Percentiles rank a stretch among this genome's conserved stretches.
Evolutionary conservation across 108 stramenopile species (phyloP).

Genomic region (Conticribra weissflogii): DNA sequence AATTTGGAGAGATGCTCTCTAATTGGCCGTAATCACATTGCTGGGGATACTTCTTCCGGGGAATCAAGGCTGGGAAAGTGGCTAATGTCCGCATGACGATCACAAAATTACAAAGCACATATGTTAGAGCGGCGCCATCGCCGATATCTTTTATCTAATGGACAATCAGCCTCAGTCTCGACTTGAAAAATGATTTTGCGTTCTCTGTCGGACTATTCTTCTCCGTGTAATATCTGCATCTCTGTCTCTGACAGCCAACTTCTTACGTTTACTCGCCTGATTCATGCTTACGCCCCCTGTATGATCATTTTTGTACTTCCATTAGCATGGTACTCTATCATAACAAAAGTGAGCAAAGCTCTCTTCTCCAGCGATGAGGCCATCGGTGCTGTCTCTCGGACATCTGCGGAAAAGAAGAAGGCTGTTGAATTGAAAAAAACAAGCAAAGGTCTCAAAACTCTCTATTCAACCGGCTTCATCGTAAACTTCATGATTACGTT

Average conservation of each 20-base stretch:
- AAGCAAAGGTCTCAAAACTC: constrained; percentile 64
- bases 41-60: too few species aligned
- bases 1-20: too few species aligned
- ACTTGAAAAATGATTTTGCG: neutral
- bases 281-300: too few species aligned
- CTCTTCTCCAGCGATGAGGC: constrained; percentile 70
- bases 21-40: too few species aligned
- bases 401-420: constrained; percentile 85
- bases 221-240: constrained; percentile 10
- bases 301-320: neutral
- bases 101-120: too few species aligned
- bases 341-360: constrained; percentile 60
- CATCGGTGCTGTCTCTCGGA: constrained; percentile 86
- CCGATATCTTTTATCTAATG: too few species aligned
- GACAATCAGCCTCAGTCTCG: neutral
- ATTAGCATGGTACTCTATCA: constrained; percentile 85
- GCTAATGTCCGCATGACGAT: too few species aligned
- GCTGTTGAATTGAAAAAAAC: constrained; percentile 79
- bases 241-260: neutral
- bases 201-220: neutral
- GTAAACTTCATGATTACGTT: constrained; percentile 74
- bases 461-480: constrained; percentile 66
- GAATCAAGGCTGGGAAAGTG: too few species aligned
- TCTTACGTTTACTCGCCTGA: neutral
- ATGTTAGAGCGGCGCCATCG: too few species aligned